These are phyloP conservation scores for Insectozyma bohioensis DNA, from an alignment of 1,139 yeast species.

Conservation along the genomic window DNA sequence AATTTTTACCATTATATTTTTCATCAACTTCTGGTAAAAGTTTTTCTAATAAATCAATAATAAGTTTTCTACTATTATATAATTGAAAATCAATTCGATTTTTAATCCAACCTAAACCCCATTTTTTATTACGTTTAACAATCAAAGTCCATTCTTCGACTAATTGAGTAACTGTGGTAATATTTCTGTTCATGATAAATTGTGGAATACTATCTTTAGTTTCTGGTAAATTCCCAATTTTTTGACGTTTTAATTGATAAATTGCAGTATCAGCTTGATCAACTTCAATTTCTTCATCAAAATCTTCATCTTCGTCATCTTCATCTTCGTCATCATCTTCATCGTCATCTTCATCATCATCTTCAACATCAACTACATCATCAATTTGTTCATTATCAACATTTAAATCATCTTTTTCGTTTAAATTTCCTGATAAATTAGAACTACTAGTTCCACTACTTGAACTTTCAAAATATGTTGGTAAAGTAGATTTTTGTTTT, in stretches of 20 bases:
- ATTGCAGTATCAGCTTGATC: conserved; percentile 6
- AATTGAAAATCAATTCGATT: conserved; percentile 11
- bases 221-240: conserved; percentile 9
- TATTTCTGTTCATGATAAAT: conserved; percentile 14
- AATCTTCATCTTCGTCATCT: conserved; percentile 11
- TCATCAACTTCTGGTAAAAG: conserved; percentile 10
- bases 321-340: conserved; percentile 1
- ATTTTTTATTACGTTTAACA: conserved; percentile 11
- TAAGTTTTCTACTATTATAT: conserved; percentile 12
- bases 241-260: conserved; percentile 10
- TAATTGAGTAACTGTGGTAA: conserved; percentile 15
- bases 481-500: background rate
- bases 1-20: conserved; percentile 3
- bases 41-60: conserved; percentile 15
- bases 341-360: conserved; percentile 1
- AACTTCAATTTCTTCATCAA: conserved; percentile 7
- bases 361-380: conserved; percentile 16
- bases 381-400: conserved; percentile 28
- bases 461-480: background rate
- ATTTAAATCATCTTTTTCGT: background rate
- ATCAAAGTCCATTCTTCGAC: conserved; percentile 17
- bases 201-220: conserved; percentile 11
- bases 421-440: background rate
- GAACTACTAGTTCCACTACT: background rate
- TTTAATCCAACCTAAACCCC: conserved; percentile 17